Evolutionary conservation across 768 basidiomycete species (phyloP), one percentile per base, ranked within the genome.

Genomic region (Xanthoconium stramineum): DNA sequence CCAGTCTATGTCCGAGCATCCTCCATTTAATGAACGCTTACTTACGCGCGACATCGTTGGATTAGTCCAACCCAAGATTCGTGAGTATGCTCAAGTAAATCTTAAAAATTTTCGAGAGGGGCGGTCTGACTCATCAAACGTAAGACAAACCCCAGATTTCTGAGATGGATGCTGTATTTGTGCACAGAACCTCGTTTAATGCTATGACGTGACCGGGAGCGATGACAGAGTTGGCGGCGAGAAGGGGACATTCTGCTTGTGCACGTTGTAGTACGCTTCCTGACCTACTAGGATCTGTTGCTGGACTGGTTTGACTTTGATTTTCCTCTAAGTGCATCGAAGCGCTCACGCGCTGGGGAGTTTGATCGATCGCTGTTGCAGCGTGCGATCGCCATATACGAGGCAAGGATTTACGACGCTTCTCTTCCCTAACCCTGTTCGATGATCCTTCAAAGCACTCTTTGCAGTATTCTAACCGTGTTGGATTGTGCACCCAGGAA

Each of bases 211-310:
- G 13, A 74, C 70, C 28, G 89, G 89, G 69, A 85, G 91, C 0
- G 87, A 90, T 55, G 96, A 98, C 63, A 96, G 96, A 8, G 93
- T 98, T 13, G 95, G 96, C 2, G 94, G 95, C 1, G 92, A 96
- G 61, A 94, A 97, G 72, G 95, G 95, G 3, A 94, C 91, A 0
- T 97, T 98, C 74, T 92, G 91, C 57, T 75, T 98, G 46, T 94
- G 92, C 65, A 91, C 89, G 0, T 70, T 92, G 8, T 92, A 89
- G 90, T 88, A 50, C 9, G 75, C 69, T 46, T 20, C 28, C 11
- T 10, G 8, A 30, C 49, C 17, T 15, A 3, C 14, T 15, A 24
- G 24, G 24, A 24, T 24, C 24, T 47, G 17, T 6, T 35, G 9
- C 33, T 35, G 33, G 12, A 6, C 2, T 35, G 12, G 12, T 35